Conservation (phyloP, 2,329 filamentous ascomycete species). For the Paradendryphiella salina region DNA sequence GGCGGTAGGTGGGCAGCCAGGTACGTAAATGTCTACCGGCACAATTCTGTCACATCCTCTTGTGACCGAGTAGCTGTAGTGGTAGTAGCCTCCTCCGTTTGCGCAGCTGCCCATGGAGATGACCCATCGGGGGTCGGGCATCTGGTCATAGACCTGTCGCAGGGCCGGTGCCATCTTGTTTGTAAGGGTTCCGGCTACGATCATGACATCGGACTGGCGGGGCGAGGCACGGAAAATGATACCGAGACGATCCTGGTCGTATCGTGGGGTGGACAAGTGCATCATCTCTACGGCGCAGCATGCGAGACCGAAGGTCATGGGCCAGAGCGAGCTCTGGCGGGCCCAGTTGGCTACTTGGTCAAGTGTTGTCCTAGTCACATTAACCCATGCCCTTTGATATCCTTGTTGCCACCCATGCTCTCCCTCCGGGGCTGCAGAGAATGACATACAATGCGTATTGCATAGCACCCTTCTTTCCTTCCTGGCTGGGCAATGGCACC, state of each 20-base stretch:
- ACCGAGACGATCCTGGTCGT: constrained; percentile 86
- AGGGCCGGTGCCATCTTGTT: constrained; percentile 96
- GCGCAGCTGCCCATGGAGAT: constrained; percentile 83
- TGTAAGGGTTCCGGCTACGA: constrained; percentile 87
- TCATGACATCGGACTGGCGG: constrained; percentile 91
- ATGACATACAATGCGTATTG: constrained; percentile 80
- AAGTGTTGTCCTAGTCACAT: constrained; percentile 67
- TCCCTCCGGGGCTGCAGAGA: background rate
- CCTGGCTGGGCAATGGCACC: constrained; percentile 76
- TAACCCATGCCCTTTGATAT: constrained; percentile 14
- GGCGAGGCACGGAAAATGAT: constrained; percentile 92
- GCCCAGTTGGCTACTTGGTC: constrained; percentile 86
- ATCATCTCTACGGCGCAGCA: constrained; percentile 96
- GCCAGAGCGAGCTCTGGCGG: constrained; percentile 86
- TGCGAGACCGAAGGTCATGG: constrained; percentile 86
- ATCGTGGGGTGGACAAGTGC: constrained; percentile 87
- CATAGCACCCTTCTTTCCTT: constrained; percentile 75
- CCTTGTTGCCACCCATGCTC: background rate
- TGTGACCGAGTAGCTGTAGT: constrained; percentile 81
- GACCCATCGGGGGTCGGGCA: constrained; percentile 90
- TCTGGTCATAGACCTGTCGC: constrained; percentile 91
- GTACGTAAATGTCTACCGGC: constrained; percentile 82
- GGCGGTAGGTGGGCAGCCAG: constrained; percentile 66
- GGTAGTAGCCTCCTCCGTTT: constrained; percentile 84
- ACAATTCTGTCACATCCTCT: constrained; percentile 78